Evolutionary conservation across 2,329 filamentous ascomycete genomes (phyloP).

Genomic region (Colletotrichum sp.): DNA sequence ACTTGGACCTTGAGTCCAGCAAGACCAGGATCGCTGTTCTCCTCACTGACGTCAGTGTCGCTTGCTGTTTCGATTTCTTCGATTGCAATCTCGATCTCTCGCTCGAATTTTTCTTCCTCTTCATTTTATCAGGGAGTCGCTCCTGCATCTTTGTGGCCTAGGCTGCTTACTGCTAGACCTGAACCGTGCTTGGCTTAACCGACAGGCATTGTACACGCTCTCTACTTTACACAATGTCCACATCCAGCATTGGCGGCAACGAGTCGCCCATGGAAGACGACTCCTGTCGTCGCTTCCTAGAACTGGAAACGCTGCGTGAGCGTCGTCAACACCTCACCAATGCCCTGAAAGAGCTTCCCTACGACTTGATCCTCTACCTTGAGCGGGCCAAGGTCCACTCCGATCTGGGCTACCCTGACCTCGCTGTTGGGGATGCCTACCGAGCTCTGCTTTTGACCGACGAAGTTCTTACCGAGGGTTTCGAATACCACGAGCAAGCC

Average conservation of each 20-base stretch:
- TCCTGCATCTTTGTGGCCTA: neutral
- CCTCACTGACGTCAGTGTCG: conserved; percentile 21
- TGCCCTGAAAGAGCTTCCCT: conserved; percentile 55
- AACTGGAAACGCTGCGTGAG: conserved; percentile 51
- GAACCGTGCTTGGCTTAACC: neutral
- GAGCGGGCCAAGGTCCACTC: conserved; percentile 75
- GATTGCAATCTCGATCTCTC: neutral
- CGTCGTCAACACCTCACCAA: conserved; percentile 64
- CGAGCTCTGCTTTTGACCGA: conserved; percentile 87
- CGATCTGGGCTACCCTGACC: conserved; percentile 83
- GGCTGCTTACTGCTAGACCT: neutral
- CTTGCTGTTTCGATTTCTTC: conserved; percentile 1
- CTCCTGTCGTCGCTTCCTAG: neutral
- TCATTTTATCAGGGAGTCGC: neutral
- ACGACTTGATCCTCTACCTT: conserved; percentile 69
- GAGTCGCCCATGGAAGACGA: conserved; percentile 11
- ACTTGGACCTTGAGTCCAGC: conserved; percentile 16
- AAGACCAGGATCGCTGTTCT: conserved; percentile 18
- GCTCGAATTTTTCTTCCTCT: neutral
- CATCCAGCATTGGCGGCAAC: conserved; percentile 7
- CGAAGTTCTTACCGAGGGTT: conserved; percentile 77
- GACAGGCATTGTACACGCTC: neutral
- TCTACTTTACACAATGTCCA: conserved; percentile 6
- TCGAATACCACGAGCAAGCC: conserved; percentile 80
- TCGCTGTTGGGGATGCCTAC: conserved; percentile 90